Conservation (phyloP, 129 eudicot species). For the Silybum marianum region DNA sequence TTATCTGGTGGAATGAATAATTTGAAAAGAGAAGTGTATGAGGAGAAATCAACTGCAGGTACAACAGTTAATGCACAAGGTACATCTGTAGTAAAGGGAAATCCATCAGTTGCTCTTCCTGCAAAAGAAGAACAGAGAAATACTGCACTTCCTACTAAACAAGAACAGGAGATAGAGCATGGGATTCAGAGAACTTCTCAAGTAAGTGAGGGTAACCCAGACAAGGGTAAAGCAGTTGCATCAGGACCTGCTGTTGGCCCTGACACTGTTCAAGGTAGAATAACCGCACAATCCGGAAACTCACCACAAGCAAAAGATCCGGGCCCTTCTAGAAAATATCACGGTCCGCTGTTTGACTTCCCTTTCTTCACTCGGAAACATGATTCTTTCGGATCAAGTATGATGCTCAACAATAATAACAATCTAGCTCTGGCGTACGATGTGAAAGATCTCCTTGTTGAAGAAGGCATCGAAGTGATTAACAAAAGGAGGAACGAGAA, state of each 20-base stretch:
- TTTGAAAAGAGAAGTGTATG: conserved; percentile 54
- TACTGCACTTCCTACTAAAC: conserved; percentile 49
- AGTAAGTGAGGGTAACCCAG: conserved; percentile 45
- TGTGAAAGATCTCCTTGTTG: conserved; percentile 68
- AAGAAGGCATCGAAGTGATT: conserved; percentile 67
- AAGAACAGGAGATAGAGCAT: conserved; percentile 57
- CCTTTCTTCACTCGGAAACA: conserved; percentile 95
- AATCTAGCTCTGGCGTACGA: conserved; percentile 82
- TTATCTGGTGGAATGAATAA: conserved; percentile 32
- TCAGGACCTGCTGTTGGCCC: conserved; percentile 38
- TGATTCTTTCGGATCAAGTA: conserved; percentile 76
- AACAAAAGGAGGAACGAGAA: conserved; percentile 63
- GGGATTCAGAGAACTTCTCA: conserved; percentile 45
- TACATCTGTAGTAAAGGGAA: conserved; percentile 46
- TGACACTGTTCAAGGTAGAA: conserved; percentile 57
- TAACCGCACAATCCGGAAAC: conserved; percentile 49
- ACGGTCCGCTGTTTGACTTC: conserved; percentile 92
- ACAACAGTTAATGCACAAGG: conserved; percentile 43
- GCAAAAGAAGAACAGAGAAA: conserved; percentile 60
- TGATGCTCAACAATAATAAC: conserved; percentile 75
- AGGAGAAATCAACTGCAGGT: conserved; percentile 43
- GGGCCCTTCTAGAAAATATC: conserved; percentile 73
- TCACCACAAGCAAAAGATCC: conserved; percentile 67
- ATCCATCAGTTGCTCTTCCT: conserved; percentile 39
- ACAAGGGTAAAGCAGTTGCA: conserved; percentile 78